Evolutionary conservation across 1,284 basidiomycete species (phyloP), one percentile per base, ranked within the genome.

Genomic region (Pholiota adiposa): DNA sequence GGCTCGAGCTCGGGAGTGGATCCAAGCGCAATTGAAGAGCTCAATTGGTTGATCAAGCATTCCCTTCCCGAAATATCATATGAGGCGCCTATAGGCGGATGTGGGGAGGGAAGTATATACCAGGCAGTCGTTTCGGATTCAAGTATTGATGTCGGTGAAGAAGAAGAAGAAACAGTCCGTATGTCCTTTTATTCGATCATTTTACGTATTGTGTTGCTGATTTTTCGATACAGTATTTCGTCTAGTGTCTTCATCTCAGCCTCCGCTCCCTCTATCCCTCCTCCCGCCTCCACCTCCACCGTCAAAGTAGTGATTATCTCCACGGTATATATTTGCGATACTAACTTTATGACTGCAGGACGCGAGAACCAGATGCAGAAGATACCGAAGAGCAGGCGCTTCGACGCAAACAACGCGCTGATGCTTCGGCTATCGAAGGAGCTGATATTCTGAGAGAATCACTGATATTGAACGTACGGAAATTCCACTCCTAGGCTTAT

Each of bases 311-410:
- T 75, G 65, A 7, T 2, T 16, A 0, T 11, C 40, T 49, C 41
- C 64, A 27, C 51, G 16, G 21, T 38, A 12, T 38, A 38, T n/a
- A 23, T 44, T 12, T 6, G 23, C n/a, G 9, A 34, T 41, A n/a
- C n/a, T 36, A 25, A 3, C 7, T 41, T 11, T 23, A 0, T 14
- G 0, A n/a, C 19, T 16, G 9, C 49, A 83, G 82, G 61, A 75
- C 75, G 21, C 72, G 72, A 51, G 79, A 77, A 55, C 83, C 82
- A 0, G 76, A 78, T 33, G 72, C 61, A 12, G 83, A 85, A 63
- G 83, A 84, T 59, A 73, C 67, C 50, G 67, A 73, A 51, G 60
- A 33, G 12, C 72, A 76, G 63, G 83, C 82, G 23, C 62, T 72
- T 51, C 66, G 73, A 54, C 78, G 83, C 51, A 69, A 67, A 60